These are phyloP conservation scores for Sisymbrium altissimum DNA, from an alignment of 345 rosid genomes.

Conservation along the genomic window DNA sequence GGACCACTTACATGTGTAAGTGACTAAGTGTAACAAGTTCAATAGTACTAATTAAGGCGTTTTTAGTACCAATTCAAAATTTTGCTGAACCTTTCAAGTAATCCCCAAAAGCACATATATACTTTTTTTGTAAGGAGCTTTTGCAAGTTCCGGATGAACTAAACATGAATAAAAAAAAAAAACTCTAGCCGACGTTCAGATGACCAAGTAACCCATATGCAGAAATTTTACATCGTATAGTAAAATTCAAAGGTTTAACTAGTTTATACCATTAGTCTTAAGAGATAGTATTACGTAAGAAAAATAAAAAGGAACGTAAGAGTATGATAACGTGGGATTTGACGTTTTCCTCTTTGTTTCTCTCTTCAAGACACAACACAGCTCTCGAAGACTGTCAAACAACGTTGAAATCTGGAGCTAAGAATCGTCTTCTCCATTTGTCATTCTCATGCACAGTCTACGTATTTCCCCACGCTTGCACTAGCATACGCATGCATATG, in stretches of 20 bases:
- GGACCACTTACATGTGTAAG: background rate
- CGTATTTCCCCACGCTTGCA: slow-evolving; percentile 13
- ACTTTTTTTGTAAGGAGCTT: background rate
- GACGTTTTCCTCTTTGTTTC: slow-evolving; percentile 41
- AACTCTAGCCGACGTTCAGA: background rate
- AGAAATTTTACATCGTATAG: background rate
- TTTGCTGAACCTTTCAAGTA: background rate
- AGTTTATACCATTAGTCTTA: background rate
- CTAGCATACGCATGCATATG: slow-evolving; percentile 16
- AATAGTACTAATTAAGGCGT: background rate
- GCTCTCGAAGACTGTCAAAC: slow-evolving; percentile 48
- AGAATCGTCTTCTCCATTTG: slow-evolving; percentile 82
- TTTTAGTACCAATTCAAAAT: background rate
- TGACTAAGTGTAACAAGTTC: background rate
- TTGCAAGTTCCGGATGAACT: background rate
- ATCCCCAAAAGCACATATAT: background rate
- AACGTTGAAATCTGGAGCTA: slow-evolving; percentile 71
- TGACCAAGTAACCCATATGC: background rate
- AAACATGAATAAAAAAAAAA: background rate
- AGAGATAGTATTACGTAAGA: background rate
- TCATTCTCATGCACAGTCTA: slow-evolving; percentile 58
- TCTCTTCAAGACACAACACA: slow-evolving; percentile 39
- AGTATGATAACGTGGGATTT: slow-evolving; percentile 50
- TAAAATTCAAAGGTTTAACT: background rate
- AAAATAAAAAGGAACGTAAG: slow-evolving; percentile 16